Conservation (phyloP, 768 basidiomycete genomes). For the Russula vinacea region DNA sequence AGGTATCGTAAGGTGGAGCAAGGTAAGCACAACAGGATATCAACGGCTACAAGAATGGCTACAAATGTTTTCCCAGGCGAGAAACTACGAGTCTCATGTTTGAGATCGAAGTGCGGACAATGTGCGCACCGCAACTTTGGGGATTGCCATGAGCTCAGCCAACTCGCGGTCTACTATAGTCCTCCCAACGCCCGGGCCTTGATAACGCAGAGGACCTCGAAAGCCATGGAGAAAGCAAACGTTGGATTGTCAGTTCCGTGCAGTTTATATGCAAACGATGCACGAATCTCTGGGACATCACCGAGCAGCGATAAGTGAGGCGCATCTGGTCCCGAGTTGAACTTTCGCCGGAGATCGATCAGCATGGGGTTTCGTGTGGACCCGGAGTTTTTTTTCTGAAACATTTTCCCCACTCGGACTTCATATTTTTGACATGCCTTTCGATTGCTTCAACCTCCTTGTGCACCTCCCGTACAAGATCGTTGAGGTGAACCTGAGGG, state of each 20-base stretch:
- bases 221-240: slow-evolving; percentile 24
- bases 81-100: not conserved
- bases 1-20: not conserved
- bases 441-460: slow-evolving; percentile 38
- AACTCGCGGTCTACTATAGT: slow-evolving; percentile 18
- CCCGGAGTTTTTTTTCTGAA: not conserved
- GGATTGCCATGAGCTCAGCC: slow-evolving; percentile 41
- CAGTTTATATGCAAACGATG: slow-evolving; percentile 23
- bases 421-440: slow-evolving; percentile 39
- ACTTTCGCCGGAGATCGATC: not conserved
- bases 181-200: slow-evolving; percentile 24
- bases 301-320: slow-evolving; percentile 20
- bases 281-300: slow-evolving; percentile 19
- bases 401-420: slow-evolving; percentile 23
- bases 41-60: not conserved
- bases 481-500: slow-evolving; percentile 7
- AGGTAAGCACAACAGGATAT: not conserved
- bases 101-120: slow-evolving; percentile 8
- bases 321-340: slow-evolving; percentile 14
- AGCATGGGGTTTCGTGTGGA: not conserved
- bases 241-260: not conserved
- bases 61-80: not conserved
- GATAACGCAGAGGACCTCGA: slow-evolving; percentile 19
- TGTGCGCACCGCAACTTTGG: slow-evolving; percentile 18
- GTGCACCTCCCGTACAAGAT: slow-evolving; percentile 37